Evolutionary conservation across 352 stramenopile species (phyloP).

Genomic region (Globisporangium sylvaticum): DNA sequence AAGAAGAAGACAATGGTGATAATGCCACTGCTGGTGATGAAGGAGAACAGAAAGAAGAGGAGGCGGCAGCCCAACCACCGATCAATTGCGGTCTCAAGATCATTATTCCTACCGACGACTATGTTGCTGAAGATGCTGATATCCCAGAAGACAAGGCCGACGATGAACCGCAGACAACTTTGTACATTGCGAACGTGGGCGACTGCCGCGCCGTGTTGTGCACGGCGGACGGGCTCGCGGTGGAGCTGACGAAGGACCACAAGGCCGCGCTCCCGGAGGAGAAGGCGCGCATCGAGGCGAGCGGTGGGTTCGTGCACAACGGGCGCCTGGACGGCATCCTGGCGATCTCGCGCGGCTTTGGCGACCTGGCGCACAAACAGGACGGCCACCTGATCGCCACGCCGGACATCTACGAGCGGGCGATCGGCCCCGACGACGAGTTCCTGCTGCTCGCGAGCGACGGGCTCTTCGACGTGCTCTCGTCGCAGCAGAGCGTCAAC

Average conservation of each 20-base stretch:
- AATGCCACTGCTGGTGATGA: neutral
- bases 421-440: constrained; percentile 65
- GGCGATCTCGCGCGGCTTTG: constrained; percentile 85
- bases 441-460: constrained; percentile 91
- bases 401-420: constrained; percentile 75
- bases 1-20: neutral
- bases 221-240: constrained; percentile 56
- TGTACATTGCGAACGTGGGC: constrained; percentile 88
- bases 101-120: neutral
- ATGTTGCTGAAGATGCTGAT: neutral
- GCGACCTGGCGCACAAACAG: constrained; percentile 86
- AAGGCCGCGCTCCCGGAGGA: constrained; percentile 79
- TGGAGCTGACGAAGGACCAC: constrained; percentile 87
- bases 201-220: constrained; percentile 89
- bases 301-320: constrained; percentile 87
- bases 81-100: neutral
- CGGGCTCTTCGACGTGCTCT: constrained; percentile 89
- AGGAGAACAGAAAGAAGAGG: neutral
- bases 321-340: constrained; percentile 85
- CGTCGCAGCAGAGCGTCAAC: constrained; percentile 89
- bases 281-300: constrained; percentile 72
- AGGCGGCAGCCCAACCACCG: neutral
- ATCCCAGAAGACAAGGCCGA: constrained; percentile 10
- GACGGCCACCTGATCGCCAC: constrained; percentile 82
- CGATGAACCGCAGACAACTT: constrained; percentile 34